Evolutionary conservation across 345 rosid species (phyloP), one percentile per base, ranked within the genome.

Genomic region (Barbarea vulgaris): DNA sequence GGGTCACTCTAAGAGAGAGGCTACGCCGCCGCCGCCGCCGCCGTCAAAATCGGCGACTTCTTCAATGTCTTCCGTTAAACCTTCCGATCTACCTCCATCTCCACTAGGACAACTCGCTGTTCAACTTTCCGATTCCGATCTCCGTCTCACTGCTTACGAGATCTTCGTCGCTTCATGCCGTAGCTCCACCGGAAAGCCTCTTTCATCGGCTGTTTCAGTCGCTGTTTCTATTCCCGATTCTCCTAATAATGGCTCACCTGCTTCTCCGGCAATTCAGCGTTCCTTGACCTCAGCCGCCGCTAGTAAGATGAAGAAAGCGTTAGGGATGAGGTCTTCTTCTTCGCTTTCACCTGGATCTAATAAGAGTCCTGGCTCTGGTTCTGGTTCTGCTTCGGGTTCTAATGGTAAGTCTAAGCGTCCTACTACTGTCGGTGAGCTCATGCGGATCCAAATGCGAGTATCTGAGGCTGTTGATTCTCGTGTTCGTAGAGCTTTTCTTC

Each of bases 261-360:
- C 74, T n/a, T 72, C 91, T 3, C 87, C 91, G 13, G 83, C 83
- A n/a, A 52, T 87, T 34, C 96, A 95, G 81, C 87, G 96, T 6
- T 95, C 99, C 9, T 86, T 92, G 31, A 95, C 99, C 27, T 89
- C 97, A 9, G 72, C 94, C 34, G 99, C 97, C 61, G 97, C 99
- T 0, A 90, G 96, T 78, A 89, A 88, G 83, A 88, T 95, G 97
- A 95, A 95, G 87, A 95, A 88, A 67, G 98, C 97, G 13, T 79
- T 95, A 19, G 98, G 99, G 24, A 78, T 95, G 77, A 89, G 81
- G 79, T 90, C 97, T 0, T 33, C 67, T 2, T 78, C 81, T 2
- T 93, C 98, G 0, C 67, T 85, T 19, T 82, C 84, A 0, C 87
- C 94, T 17, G 87, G 82, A 66, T 84, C 97, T 10, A 88, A 66